Percentiles rank a stretch among this genome's conserved stretches.
Conservation (phyloP, 106 monocot genomes). For the Dendrobium nobile region DNA sequence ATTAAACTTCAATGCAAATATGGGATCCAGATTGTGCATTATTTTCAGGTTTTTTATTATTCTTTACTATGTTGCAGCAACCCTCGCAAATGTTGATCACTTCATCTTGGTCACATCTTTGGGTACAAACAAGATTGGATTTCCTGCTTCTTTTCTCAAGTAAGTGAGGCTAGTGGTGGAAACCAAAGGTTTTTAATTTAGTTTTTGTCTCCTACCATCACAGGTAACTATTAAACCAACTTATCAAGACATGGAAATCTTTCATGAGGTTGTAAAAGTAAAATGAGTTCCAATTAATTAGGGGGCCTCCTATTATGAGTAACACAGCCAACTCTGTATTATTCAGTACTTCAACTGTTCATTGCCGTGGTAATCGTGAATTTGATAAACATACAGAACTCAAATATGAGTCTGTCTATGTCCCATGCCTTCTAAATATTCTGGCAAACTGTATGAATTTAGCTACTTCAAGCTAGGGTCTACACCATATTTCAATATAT, state of each 20-base stretch:
- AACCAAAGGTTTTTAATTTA: neutral
- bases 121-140: conserved; percentile 81
- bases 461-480: neutral
- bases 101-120: conserved; percentile 93
- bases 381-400: neutral
- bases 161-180: conserved; percentile 23
- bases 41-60: neutral
- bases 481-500: neutral
- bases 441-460: neutral
- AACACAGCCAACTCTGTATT: neutral
- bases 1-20: neutral
- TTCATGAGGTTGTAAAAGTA: neutral
- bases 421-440: neutral
- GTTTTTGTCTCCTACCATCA: neutral
- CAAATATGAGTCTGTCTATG: neutral
- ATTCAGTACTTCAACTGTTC: neutral
- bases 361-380: neutral
- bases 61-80: conserved; percentile 35
- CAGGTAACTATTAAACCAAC: neutral
- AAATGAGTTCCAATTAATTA: neutral
- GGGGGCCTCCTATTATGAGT: neutral
- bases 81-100: conserved; percentile 60
- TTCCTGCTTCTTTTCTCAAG: conserved; percentile 90
- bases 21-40: neutral
- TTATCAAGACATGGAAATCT: neutral